These are phyloP conservation scores for Phoma herbarum DNA, from an alignment of 2,329 filamentous ascomycete genomes.

Conservation along the genomic window DNA sequence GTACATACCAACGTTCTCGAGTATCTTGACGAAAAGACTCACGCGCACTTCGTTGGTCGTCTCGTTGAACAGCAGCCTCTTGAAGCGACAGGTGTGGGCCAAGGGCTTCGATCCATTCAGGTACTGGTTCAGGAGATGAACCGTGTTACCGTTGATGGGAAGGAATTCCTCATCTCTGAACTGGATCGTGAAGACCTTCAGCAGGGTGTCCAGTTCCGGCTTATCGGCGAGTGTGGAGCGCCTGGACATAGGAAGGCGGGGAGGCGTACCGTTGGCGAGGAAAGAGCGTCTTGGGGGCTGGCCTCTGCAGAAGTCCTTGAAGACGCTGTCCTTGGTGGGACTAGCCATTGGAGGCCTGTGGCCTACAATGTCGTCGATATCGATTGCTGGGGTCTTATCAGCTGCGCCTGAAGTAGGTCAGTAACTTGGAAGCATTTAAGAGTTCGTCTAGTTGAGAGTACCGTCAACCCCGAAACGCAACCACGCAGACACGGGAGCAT, in stretches of 20 bases:
- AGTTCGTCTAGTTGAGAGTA: not conserved
- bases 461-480: not conserved
- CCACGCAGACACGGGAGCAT: not conserved
- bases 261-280: slow-evolving; percentile 4
- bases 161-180: slow-evolving; percentile 22
- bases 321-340: not conserved
- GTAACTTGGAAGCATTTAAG: not conserved
- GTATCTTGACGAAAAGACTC: slow-evolving; percentile 18
- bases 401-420: slow-evolving; percentile 4
- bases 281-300: slow-evolving; percentile 15
- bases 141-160: slow-evolving; percentile 17
- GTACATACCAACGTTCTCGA: slow-evolving; percentile 25
- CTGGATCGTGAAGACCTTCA: slow-evolving; percentile 14
- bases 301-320: slow-evolving; percentile 12
- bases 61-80: slow-evolving; percentile 24
- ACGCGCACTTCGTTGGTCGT: slow-evolving; percentile 26
- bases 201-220: slow-evolving; percentile 27
- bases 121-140: slow-evolving; percentile 20
- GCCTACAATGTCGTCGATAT: not conserved
- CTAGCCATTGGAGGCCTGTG: not conserved
- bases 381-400: not conserved
- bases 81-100: slow-evolving; percentile 23
- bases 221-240: slow-evolving; percentile 25
- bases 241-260: slow-evolving; percentile 13
- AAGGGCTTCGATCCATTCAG: slow-evolving; percentile 27